Conservation (phyloP, 2,329 filamentous ascomycete genomes). For the Aureobasidium sp. region DNA sequence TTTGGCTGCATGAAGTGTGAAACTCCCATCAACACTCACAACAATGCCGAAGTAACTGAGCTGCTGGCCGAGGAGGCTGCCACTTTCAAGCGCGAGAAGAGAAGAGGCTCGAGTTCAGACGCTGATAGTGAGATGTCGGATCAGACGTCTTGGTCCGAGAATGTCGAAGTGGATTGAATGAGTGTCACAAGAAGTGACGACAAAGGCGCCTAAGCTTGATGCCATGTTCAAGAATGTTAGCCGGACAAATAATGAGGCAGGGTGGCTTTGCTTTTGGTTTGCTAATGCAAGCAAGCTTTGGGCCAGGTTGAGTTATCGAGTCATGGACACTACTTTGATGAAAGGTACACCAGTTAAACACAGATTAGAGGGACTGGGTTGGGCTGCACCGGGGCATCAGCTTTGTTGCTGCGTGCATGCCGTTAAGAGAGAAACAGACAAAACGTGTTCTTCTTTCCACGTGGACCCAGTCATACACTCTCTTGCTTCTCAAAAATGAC, state of each 20-base stretch:
- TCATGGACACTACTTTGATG: background rate
- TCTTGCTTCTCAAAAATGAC: too few species aligned
- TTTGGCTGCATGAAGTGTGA: conserved; percentile 12
- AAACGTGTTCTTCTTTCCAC: background rate
- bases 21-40: background rate
- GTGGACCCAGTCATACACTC: too few species aligned
- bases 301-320: too few species aligned
- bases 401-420: background rate
- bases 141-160: background rate
- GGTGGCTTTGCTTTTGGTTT: background rate
- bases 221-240: background rate
- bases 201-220: background rate
- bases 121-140: background rate
- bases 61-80: conserved; percentile 5
- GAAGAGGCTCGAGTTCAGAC: background rate
- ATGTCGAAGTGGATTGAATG: background rate
- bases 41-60: background rate
- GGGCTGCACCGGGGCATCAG: background rate
- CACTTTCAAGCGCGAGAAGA: conserved; percentile 12
- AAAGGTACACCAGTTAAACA: background rate
- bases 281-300: background rate
- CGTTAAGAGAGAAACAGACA: background rate
- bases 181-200: background rate
- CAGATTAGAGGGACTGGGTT: background rate
- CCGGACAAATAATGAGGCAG: background rate